Evolutionary conservation across 2,329 filamentous ascomycete species (phyloP), one percentile per base, ranked within the genome.

Genomic region (Aspergillus sp.): DNA sequence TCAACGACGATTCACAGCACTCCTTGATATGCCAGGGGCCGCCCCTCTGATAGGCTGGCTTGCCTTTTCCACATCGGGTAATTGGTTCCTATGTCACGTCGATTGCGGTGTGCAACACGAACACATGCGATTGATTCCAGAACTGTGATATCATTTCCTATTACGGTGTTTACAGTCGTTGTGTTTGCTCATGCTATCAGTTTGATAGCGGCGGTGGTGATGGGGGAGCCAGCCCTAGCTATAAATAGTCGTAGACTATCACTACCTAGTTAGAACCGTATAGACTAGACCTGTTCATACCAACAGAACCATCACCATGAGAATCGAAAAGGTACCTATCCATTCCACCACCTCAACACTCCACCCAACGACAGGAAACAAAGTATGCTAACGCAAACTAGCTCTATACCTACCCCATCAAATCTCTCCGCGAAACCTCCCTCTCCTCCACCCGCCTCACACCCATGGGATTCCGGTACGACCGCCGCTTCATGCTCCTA

Each of bases 371-470:
- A 5, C 20, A 44, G 22, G 33, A 43, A 44, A 25, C 15, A 6
- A 9, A 43, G 10, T n/a, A 3, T 20, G 20, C 41, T 17, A 13
- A 17, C 33, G 6, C 15, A 3, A 15, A 35, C 13, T 32, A 84
- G 79, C 74, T 89, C 32, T 86, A 83, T 65, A 75, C 85, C 43
- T 88, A 89, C 63, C 85, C 86, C 38, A 83, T 89, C 68, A 89
- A 89, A 63, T 83, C 78, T 6, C 75, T 88, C n/a, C 79, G 82
- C 32, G 80, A 79, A 44, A 78, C 84, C 46, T 65, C 74, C 15
- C 68, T 88, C 27, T 50, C 71, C 4, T 65, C 69, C 0, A 75
- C 82, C 3, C 66, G 67, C n/a, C 65, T 88, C 42, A 79, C 77
- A 4, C 72, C 74, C n/a, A 76, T 81, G 53, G 85, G 85, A 12